A percentile compares a stretch with the other conserved stretches of the same genome.
phyloP scores from a whole-genome alignment of 1,139 yeast species.

The Blastobotrys capitulatus region DNA sequence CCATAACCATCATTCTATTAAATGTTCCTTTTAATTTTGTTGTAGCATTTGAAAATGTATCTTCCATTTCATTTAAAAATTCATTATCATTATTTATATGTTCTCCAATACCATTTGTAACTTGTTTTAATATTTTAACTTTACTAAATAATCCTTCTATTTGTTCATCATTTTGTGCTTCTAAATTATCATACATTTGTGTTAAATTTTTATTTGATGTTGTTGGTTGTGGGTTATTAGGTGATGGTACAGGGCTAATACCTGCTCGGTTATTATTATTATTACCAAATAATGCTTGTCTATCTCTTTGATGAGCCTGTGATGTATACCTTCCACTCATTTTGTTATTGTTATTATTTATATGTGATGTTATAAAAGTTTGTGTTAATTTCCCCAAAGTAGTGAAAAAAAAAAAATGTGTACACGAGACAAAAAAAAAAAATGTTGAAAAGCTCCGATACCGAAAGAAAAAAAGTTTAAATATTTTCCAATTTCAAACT shows the following conservation, averaged over 20 bases:
- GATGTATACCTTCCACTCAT: constrained; percentile 25
- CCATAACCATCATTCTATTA: constrained; percentile 73
- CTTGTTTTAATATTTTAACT: constrained; percentile 60
- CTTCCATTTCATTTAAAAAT: constrained; percentile 52
- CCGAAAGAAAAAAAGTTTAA: background rate
- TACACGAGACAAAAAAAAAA: background rate
- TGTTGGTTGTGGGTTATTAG: constrained; percentile 45
- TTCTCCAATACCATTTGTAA: constrained; percentile 73
- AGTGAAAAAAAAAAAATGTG: background rate
- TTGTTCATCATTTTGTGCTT: constrained; percentile 79
- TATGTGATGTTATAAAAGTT: no score
- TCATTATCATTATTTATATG: constrained; percentile 73
- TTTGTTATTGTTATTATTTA: background rate
- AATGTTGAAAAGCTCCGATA: no score
- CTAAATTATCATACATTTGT: constrained; percentile 61
- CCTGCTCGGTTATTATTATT: constrained; percentile 17
- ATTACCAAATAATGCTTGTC: constrained; percentile 35
- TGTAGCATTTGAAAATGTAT: constrained; percentile 44
- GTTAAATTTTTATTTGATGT: constrained; percentile 41
- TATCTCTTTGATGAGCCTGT: constrained; percentile 32
- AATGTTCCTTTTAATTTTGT: constrained; percentile 56
- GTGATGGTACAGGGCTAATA: constrained; percentile 34
- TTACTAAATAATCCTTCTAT: constrained; percentile 64
- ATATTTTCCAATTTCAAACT: no score
- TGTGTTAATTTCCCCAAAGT: background rate